A percentile compares a stretch with the other conserved stretches of the same genome.
Evolutionary conservation across 202 grass and related monocot species (phyloP).

Genomic region (Zoysia matrella): DNA sequence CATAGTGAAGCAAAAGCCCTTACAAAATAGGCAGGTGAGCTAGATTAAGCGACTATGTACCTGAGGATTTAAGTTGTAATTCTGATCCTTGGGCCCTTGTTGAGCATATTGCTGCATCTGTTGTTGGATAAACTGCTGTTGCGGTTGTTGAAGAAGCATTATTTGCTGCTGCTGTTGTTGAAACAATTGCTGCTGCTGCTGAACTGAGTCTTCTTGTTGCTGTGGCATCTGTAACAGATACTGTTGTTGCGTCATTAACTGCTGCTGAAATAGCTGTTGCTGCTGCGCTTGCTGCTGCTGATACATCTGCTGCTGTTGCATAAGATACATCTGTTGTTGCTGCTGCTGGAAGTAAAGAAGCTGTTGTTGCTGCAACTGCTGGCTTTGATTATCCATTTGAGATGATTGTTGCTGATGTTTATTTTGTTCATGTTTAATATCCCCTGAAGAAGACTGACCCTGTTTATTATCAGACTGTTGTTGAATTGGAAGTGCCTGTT

Average conservation of each 20-base stretch:
- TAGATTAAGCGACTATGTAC: conserved; percentile 37
- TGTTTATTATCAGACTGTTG: conserved; percentile 49
- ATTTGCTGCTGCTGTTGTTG: conserved; percentile 55
- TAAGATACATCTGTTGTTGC: conserved; percentile 60
- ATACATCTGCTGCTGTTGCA: conserved; percentile 60
- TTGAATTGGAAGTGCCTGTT: conserved; percentile 34
- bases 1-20: background rate
- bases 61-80: conserved; percentile 43
- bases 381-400: conserved; percentile 54
- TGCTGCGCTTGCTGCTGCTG: conserved; percentile 59
- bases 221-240: conserved; percentile 44
- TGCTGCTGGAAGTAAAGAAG: conserved; percentile 54
- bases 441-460: conserved; percentile 32
- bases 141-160: conserved; percentile 60
- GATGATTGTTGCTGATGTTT: conserved; percentile 44
- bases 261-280: conserved; percentile 57
- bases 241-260: conserved; percentile 62
- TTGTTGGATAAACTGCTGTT: conserved; percentile 55
- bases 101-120: conserved; percentile 56
- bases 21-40: conserved; percentile 12
- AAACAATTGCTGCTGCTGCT: conserved; percentile 54
- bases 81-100: conserved; percentile 51
- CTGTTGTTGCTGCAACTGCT: conserved; percentile 63
- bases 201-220: conserved; percentile 51
- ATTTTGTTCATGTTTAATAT: conserved; percentile 44